Evolutionary conservation across 768 basidiomycete genomes (phyloP).

Genomic region (Suillus subaureus): DNA sequence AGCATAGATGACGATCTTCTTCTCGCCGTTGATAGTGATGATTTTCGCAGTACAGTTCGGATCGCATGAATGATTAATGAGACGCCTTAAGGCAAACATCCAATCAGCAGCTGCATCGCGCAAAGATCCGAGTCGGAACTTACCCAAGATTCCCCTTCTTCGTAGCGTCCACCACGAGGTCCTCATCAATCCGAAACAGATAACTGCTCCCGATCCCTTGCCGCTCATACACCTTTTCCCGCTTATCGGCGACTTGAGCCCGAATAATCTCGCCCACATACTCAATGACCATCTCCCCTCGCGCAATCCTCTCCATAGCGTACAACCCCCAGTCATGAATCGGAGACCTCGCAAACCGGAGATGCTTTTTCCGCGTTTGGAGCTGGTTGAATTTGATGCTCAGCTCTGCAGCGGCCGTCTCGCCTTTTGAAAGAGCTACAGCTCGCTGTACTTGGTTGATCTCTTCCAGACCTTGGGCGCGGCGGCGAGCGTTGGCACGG

Average conservation of each 20-base stretch:
- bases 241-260: slow-evolving; percentile 92
- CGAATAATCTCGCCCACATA: slow-evolving; percentile 98
- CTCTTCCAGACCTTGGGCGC: slow-evolving; percentile 92
- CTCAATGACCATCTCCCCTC: slow-evolving; percentile 99
- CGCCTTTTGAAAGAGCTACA: slow-evolving; percentile 74
- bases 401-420: slow-evolving; percentile 68
- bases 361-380: slow-evolving; percentile 96
- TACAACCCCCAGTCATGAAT: slow-evolving; percentile 99
- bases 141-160: slow-evolving; percentile 99
- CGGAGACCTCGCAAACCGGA: slow-evolving; percentile 91
- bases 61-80: slow-evolving; percentile 99
- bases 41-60: slow-evolving; percentile 92
- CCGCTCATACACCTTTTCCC: slow-evolving; percentile 95
- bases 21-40: slow-evolving; percentile 88
- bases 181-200: slow-evolving; percentile 96
- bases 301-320: slow-evolving; percentile 93
- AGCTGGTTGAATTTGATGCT: slow-evolving; percentile 99
- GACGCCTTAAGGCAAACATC: slow-evolving; percentile 55
- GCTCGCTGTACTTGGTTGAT: slow-evolving; percentile 89
- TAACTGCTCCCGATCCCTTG: slow-evolving; percentile 99
- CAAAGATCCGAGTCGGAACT: slow-evolving; percentile 33
- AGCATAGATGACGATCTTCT: slow-evolving; percentile 99
- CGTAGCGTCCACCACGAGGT: slow-evolving; percentile 97
- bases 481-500: slow-evolving; percentile 87
- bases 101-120: slow-evolving; percentile 11